Evolutionary conservation across 345 rosid species (phyloP).

Genomic region (Nasturtium officinale): DNA sequence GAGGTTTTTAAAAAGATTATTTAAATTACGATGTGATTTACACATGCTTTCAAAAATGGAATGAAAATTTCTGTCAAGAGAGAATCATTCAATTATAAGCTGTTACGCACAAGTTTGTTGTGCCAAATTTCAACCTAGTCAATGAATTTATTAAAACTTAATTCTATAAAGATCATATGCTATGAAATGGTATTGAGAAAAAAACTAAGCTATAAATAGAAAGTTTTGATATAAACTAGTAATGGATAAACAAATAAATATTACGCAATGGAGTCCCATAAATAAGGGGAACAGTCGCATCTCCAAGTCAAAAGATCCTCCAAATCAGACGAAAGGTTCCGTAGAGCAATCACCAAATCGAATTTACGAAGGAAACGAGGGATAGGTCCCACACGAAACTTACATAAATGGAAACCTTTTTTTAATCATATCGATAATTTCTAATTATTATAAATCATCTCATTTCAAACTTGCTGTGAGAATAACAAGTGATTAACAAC

Average conservation of each 20-base stretch:
- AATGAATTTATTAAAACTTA: neutral
- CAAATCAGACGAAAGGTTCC: conserved; percentile 34
- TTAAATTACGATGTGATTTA: too few species aligned
- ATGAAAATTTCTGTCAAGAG: too few species aligned
- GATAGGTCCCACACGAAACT: conserved; percentile 39
- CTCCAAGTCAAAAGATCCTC: conserved; percentile 34
- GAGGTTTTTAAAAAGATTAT: too few species aligned
- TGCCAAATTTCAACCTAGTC: conserved; percentile 13
- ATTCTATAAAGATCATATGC: neutral
- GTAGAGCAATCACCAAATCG: conserved; percentile 29
- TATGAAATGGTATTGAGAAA: neutral
- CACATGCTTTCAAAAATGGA: too few species aligned
- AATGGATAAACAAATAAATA: neutral
- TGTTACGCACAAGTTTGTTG: too few species aligned
- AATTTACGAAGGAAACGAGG: conserved; percentile 38
- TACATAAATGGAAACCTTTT: conserved; percentile 16
- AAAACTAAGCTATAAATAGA: neutral
- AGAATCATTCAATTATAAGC: too few species aligned
- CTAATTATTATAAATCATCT: neutral
- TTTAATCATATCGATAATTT: neutral
- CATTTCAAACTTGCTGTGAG: conserved; percentile 23
- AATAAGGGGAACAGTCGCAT: conserved; percentile 35
- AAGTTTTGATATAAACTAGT: neutral
- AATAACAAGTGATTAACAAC: too few species aligned
- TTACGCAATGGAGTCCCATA: conserved; percentile 14